Conservation (phyloP, 2,329 filamentous ascomycete species). For the Aspergillus sp. region DNA sequence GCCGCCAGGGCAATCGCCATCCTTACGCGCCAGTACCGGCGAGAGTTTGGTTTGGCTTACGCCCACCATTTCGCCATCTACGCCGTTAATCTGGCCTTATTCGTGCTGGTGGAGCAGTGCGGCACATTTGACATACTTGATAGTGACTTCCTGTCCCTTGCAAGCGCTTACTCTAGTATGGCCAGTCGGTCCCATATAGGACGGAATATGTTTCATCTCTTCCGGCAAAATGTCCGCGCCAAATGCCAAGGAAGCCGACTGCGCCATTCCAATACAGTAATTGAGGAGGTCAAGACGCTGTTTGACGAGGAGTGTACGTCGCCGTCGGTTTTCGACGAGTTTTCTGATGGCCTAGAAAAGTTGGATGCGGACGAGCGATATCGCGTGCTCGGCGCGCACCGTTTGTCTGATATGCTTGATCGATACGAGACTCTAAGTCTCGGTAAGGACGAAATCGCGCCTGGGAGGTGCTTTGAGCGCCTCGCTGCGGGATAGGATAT, state of each 20-base stretch:
- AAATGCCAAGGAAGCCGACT: slow-evolving; percentile 33
- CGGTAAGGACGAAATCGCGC: slow-evolving; percentile 32
- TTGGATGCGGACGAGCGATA: slow-evolving; percentile 34
- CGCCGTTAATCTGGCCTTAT: slow-evolving; percentile 39
- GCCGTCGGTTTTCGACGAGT: slow-evolving; percentile 28
- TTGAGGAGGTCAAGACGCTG: slow-evolving; percentile 33
- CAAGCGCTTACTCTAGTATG: slow-evolving; percentile 33
- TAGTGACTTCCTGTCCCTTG: slow-evolving; percentile 34
- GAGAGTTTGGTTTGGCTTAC: slow-evolving; percentile 35
- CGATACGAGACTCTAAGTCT: slow-evolving; percentile 39
- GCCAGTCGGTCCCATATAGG: slow-evolving; percentile 36
- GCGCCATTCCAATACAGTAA: slow-evolving; percentile 20
- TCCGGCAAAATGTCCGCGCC: slow-evolving; percentile 32
- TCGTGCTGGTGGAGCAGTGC: slow-evolving; percentile 30
- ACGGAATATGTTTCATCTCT: slow-evolving; percentile 36
- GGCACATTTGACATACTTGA: slow-evolving; percentile 33
- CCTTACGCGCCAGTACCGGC: slow-evolving; percentile 30
- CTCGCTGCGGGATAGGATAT: background rate
- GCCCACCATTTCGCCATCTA: slow-evolving; percentile 40
- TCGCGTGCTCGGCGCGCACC: slow-evolving; percentile 23
- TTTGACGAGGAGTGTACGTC: slow-evolving; percentile 28
- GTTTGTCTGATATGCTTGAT: slow-evolving; percentile 39
- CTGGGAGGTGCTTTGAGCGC: slow-evolving; percentile 12
- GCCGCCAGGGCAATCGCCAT: slow-evolving; percentile 32
- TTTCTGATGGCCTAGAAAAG: slow-evolving; percentile 35